phyloP scores from a whole-genome alignment of 169 alveolate genomes.

The Plasmodium falciparum region DNA sequence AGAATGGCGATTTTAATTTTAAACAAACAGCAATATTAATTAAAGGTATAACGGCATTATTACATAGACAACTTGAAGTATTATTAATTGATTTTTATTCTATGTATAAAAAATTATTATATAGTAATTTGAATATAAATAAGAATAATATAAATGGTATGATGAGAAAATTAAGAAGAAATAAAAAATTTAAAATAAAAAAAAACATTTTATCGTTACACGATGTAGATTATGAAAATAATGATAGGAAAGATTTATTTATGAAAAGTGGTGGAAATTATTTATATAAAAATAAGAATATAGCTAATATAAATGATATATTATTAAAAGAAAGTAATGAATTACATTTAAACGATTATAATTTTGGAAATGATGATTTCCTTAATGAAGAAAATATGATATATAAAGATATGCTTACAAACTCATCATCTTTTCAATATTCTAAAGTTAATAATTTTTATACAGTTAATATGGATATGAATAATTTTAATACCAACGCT shows the following conservation, averaged over 20 bases:
- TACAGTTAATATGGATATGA: conserved; percentile 30
- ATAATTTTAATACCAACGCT: conserved; percentile 43
- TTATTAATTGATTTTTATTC: conserved; percentile 60
- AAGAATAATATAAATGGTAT: conserved; percentile 15
- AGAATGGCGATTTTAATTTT: conserved; percentile 57
- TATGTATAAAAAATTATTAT: conserved; percentile 66
- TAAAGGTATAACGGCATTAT: conserved; percentile 71
- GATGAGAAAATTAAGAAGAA: conserved; percentile 20
- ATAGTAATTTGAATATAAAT: conserved; percentile 21
- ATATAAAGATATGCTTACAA: conserved; percentile 63
- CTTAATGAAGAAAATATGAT: conserved; percentile 61
- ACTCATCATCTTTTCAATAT: conserved; percentile 52
- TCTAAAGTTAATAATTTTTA: conserved; percentile 68
- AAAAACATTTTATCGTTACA: conserved; percentile 41
- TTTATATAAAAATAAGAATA: conserved; percentile 47
- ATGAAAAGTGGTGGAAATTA: conserved; percentile 15
- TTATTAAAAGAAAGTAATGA: conserved; percentile 59
- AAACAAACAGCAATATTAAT: conserved; percentile 75
- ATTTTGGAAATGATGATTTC: conserved; percentile 39
- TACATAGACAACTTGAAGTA: conserved; percentile 70
- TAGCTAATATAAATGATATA: conserved; percentile 63
- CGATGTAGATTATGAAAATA: conserved; percentile 14
- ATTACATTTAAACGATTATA: conserved; percentile 38
- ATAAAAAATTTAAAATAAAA: conserved; percentile 38
- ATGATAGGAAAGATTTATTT: conserved; percentile 9